Evolutionary conservation across 768 basidiomycete genomes (phyloP).

Genomic region (Trametes sanguinea): DNA sequence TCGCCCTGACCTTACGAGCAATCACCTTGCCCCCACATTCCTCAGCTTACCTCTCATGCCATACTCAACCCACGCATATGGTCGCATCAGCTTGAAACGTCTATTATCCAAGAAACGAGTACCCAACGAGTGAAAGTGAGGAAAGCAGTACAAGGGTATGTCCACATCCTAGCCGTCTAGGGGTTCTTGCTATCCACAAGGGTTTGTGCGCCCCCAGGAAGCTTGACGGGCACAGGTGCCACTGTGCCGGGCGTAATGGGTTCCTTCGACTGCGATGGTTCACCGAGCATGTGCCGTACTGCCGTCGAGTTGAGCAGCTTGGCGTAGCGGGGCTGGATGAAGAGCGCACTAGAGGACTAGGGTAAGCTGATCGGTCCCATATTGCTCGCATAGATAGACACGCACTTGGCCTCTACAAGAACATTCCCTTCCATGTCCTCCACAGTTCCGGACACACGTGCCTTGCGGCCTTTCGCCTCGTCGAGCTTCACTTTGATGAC

Average conservation of each 20-base stretch:
- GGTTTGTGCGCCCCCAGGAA: conserved; percentile 22
- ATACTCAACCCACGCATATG: too few relatives aligned
- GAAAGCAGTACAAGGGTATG: too few relatives aligned
- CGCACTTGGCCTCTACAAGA: conserved; percentile 81
- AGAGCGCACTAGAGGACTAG: conserved; percentile 58
- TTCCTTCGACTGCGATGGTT: conserved; percentile 37
- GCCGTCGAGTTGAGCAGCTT: conserved; percentile 64
- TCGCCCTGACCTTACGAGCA: background rate
- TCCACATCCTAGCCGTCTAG: background rate
- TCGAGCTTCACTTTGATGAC: conserved; percentile 71
- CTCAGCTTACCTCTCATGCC: too few relatives aligned
- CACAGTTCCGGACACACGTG: conserved; percentile 64
- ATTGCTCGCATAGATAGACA: conserved; percentile 12
- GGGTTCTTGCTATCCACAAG: conserved; percentile 17
- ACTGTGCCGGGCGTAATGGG: conserved; percentile 25
- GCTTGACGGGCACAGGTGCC: conserved; percentile 27
- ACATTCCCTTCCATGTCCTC: conserved; percentile 82
- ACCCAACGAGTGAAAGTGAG: too few relatives aligned
- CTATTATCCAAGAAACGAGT: background rate
- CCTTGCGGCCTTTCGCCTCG: conserved; percentile 78
- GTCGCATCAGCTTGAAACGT: background rate
- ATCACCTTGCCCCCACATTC: too few relatives aligned
- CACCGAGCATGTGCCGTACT: conserved; percentile 68
- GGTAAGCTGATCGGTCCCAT: background rate
- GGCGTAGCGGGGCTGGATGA: conserved; percentile 89